These are phyloP conservation scores for Entomortierella beljakovae DNA, from an alignment of 192 early-diverging fungal genomes.

Conservation along the genomic window DNA sequence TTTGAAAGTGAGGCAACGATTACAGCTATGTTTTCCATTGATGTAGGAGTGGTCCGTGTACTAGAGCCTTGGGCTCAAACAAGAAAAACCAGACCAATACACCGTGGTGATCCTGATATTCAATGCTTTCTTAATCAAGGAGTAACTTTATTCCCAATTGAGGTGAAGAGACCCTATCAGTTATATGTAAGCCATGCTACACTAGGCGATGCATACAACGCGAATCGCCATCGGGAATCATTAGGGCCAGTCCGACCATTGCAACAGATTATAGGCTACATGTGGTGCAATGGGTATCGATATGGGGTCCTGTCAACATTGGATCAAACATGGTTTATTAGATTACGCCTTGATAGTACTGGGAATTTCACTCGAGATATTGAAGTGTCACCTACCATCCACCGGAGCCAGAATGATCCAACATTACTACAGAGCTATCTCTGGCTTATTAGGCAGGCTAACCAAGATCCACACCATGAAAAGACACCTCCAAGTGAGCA, in stretches of 20 bases:
- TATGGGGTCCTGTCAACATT: conserved; percentile 36
- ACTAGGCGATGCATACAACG: background rate
- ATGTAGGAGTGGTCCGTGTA: background rate
- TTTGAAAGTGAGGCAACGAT: background rate
- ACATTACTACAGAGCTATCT: conserved; percentile 34
- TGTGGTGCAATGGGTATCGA: conserved; percentile 20
- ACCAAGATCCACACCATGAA: conserved; percentile 3
- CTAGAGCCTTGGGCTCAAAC: background rate
- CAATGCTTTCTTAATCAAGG: background rate
- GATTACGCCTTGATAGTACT: conserved; percentile 14
- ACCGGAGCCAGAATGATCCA: conserved; percentile 1
- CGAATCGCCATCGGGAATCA: background rate
- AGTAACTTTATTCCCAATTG: background rate
- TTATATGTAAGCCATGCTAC: background rate
- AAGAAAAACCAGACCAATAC: background rate
- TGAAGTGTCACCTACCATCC: background rate
- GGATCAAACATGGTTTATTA: conserved; percentile 40
- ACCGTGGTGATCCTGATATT: background rate
- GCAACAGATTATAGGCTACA: background rate
- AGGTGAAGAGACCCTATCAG: background rate
- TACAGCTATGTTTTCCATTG: background rate
- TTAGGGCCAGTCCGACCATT: background rate
- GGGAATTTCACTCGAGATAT: background rate
- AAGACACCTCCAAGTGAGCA: conserved; percentile 11
- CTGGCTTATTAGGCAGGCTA: conserved; percentile 37